Conservation (phyloP, 495 filamentous ascomycete genomes). For the Platismatia glauca region DNA sequence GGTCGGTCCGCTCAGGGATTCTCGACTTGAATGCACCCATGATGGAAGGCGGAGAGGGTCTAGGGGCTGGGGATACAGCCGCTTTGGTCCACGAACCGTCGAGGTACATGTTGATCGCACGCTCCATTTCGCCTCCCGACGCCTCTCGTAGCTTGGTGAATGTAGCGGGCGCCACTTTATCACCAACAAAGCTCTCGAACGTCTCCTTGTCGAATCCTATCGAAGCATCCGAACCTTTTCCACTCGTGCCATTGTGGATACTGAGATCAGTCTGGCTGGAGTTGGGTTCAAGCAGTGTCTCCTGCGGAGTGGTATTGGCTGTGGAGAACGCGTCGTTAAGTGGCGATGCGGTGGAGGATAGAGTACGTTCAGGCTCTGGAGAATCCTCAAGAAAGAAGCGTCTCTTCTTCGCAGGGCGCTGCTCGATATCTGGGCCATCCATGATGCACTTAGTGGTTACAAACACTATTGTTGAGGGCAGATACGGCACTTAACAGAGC, state of each 20-base stretch:
- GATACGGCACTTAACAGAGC: neutral
- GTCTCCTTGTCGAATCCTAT: conserved; percentile 55
- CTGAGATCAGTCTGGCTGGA: conserved; percentile 14
- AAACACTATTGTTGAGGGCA: no score
- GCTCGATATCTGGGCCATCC: conserved; percentile 46
- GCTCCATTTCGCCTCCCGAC: conserved; percentile 54
- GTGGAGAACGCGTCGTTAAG: conserved; percentile 15
- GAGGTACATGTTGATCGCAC: conserved; percentile 77
- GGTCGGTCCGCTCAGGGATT: conserved; percentile 2
- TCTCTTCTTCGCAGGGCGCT: conserved; percentile 66
- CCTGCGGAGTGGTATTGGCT: conserved; percentile 2
- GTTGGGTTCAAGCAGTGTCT: conserved; percentile 3
- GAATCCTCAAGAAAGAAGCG: conserved; percentile 67
- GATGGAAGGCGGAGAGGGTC: conserved; percentile 14
- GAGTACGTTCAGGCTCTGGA: conserved; percentile 25
- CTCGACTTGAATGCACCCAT: conserved; percentile 13
- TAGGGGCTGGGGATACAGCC: conserved; percentile 1
- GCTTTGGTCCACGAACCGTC: conserved; percentile 81
- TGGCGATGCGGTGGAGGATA: conserved; percentile 12
- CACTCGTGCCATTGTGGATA: neutral
- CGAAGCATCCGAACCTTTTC: neutral
- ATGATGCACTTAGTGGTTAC: conserved; percentile 28
- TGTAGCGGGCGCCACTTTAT: conserved; percentile 44
- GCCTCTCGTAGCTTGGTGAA: conserved; percentile 45
- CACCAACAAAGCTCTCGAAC: conserved; percentile 64